Evolutionary conservation across 2,329 filamentous ascomycete species (phyloP), one percentile per base, ranked within the genome.

Genomic region (Aspergillus texensis): DNA sequence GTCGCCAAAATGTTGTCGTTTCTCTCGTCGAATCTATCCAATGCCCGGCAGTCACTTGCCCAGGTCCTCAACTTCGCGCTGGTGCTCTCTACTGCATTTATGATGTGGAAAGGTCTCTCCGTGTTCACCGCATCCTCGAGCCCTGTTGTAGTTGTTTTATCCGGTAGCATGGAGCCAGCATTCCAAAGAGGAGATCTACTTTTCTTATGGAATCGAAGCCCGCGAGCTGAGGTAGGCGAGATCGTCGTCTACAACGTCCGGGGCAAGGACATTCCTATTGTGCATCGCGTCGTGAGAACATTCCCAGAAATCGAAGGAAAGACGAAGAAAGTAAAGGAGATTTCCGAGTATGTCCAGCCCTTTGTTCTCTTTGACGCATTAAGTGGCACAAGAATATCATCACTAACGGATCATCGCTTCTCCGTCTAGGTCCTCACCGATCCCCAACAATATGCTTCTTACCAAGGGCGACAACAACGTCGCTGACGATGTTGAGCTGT

Each of bases 401-500:
- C 53, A 8, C 28, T 57, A 24, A 53, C 57, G 26, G 56, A 58
- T 62, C 36, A 58, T 60, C 32, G 61, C 41, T 12, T 45, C 14
- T 58, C 34, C 34, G 59, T 55, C 19, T 58, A 77, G 74, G 36
- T 68, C 68, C 41, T 71, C 72, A 2, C 58, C 68, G 12, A 67
- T 67, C 9, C 64, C 69, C 9, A 71, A 76, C 24, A 74, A 79
- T 50, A 79, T 92, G 74, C 87, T 99, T 24, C 86, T 99, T 62
- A 99, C 95, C 39, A 99, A 99, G 81, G 95, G 95, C 69, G 95
- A 99, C 81, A 99, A 98, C 84, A 99, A 99, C 77, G 80, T 88
- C 9, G 91, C 92, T 48, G 94, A 98, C 78, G 95, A 99, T 77
- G 96, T 93, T 19, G 94, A 97, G 76, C 85, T 91, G 21, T 97